Base-by-base conservation (phyloP, 116 monocot species). In the Thalassia testudinum region DNA sequence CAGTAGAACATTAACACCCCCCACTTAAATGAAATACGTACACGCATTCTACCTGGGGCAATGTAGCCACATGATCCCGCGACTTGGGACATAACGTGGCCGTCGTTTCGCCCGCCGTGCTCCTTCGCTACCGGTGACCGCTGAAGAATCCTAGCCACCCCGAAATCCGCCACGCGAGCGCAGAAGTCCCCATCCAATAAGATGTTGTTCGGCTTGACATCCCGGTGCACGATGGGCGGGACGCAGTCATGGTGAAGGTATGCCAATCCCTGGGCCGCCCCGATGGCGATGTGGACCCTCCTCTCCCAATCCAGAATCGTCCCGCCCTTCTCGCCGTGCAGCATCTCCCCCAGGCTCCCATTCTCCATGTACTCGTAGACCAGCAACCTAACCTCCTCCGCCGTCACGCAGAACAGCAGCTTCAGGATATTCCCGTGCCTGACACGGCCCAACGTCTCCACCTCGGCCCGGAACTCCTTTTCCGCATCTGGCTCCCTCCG, bases 121-220 rank as follows among this genome's bases (percentile, higher is more conserved):
- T 66, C 19, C 71, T 72, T 1, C 77, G 63, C 21, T 71, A 58
- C 30, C 6, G 6, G 6, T 34, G 3, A 10, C 70, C 0, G 75
- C 24, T 78, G 68, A 0, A 80, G 77, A 14, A 83, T 67, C 16
- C 83, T 65, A 5, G 92, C 83, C 12, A 87, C 70, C 12, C 87
- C 92, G 57, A 93, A 92, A 48, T 93, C 92, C 0, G 78, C 52
- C 0, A 93, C 83, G 55, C 75, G 79, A 5, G 83, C 83, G 22
- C 59, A 63, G 54, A 83, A 74, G 47, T 83, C 79, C 13, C 69
- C 87, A 59, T 86, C 87, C 8, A 92, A 63, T 0, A 92, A 67
- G 0, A 92, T 92, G 73, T 92, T 92, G 72, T 73, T 83, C 0
- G 92, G 79, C 72, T 92, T 92, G 26, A 92, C 77, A 53, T 92